phyloP scores from a whole-genome alignment of 2,329 filamentous ascomycete species.

The Verticillium dahliae region DNA sequence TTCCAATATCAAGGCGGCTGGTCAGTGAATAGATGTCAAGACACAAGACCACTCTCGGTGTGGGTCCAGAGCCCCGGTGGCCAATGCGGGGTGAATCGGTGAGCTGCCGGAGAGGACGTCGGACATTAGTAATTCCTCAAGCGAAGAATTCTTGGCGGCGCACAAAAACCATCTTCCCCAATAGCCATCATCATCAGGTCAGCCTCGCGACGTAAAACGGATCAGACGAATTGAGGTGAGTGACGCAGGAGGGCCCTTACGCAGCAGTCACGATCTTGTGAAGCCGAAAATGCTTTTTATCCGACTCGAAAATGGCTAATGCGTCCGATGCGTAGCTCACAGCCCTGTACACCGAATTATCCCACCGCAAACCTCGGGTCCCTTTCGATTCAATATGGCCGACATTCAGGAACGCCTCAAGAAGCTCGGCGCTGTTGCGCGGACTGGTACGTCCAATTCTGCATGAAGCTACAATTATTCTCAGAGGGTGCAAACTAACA shows the following conservation, averaged over 20 bases:
- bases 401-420: constrained; percentile 54
- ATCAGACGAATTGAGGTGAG: constrained; percentile 6
- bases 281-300: neutral
- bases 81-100: neutral
- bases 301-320: neutral
- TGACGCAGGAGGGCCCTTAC: neutral
- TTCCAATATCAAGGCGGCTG: no score
- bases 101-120: neutral
- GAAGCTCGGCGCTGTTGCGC: constrained; percentile 48
- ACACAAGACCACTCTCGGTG: neutral
- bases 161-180: constrained; percentile 12
- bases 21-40: no score
- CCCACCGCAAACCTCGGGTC: constrained; percentile 6
- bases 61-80: neutral
- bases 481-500: constrained; percentile 10
- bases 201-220: constrained; percentile 9
- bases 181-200: constrained; percentile 5
- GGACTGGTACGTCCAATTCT: constrained; percentile 57
- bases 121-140: constrained; percentile 12
- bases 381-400: constrained; percentile 35
- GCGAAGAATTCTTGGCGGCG: constrained; percentile 13
- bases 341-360: constrained; percentile 1
- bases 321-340: neutral
- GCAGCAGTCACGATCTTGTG: neutral
- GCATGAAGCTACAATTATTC: neutral